Evolutionary conservation across 139 green algal genomes (phyloP).

Genomic region (Chlorella sorokiniana): DNA sequence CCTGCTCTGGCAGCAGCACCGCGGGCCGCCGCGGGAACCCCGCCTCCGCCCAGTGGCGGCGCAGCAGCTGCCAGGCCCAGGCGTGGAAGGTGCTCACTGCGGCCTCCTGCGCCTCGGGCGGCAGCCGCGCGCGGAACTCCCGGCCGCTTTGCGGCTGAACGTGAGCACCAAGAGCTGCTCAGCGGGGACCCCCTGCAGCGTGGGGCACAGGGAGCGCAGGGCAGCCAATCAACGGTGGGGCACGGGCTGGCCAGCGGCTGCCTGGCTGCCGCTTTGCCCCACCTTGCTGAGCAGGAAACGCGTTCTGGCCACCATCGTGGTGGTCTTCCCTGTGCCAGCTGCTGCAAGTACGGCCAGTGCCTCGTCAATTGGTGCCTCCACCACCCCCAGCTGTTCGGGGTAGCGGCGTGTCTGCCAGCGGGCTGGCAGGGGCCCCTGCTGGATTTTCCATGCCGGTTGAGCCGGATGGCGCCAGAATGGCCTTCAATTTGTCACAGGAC

Average conservation of each 20-base stretch:
- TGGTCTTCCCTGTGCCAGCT: conserved; percentile 24
- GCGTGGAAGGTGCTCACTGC: conserved; percentile 11
- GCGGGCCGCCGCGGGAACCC: background rate
- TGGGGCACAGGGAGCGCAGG: background rate
- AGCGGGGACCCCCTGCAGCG: background rate
- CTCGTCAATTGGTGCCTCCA: background rate
- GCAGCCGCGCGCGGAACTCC: conserved; percentile 2
- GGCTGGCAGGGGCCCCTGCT: no score
- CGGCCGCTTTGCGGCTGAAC: conserved; percentile 11
- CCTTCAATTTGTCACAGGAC: no score
- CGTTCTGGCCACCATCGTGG: conserved; percentile 11
- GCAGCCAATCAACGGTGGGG: background rate
- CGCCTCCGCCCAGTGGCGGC: background rate
- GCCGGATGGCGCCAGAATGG: no score
- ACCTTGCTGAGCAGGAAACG: background rate
- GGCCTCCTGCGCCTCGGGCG: background rate
- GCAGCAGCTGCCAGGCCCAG: background rate
- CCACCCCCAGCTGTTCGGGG: conserved; percentile 9
- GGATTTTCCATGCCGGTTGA: no score
- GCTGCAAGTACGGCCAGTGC: background rate
- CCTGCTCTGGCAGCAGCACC: background rate
- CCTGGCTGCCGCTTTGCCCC: background rate
- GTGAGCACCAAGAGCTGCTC: conserved; percentile 10
- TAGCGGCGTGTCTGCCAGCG: no score
- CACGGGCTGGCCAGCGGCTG: background rate